Percentiles rank a stretch among this genome's conserved stretches.
Conservation (phyloP, 2,329 filamentous ascomycete genomes). For the Tolypocladium cylindrosporum region DNA sequence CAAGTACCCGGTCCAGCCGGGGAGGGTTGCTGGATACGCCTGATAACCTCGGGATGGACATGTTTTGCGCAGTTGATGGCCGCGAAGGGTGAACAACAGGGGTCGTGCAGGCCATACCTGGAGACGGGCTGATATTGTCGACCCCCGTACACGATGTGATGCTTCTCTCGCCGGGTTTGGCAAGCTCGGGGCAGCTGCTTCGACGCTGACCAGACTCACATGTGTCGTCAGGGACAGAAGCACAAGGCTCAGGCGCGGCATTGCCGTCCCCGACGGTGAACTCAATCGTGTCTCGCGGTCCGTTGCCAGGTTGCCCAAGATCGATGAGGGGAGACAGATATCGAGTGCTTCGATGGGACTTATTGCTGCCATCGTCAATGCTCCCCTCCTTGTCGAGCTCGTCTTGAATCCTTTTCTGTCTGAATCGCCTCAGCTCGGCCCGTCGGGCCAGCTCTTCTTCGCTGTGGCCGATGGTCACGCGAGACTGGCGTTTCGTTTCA, state of each 20-base stretch:
- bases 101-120: neutral
- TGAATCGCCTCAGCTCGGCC: constrained; percentile 44
- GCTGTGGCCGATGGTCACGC: constrained; percentile 32
- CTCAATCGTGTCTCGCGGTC: constrained; percentile 40
- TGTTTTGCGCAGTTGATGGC: neutral
- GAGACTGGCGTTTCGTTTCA: constrained; percentile 27
- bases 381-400: constrained; percentile 40
- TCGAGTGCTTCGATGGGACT: constrained; percentile 14
- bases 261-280: constrained; percentile 20
- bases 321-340: constrained; percentile 17
- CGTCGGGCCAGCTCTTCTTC: constrained; percentile 44
- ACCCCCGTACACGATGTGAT: neutral
- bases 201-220: neutral
- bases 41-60: neutral
- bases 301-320: constrained; percentile 20
- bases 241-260: neutral
- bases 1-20: constrained; percentile 8
- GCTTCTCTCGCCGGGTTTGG: neutral
- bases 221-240: neutral
- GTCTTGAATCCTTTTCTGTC: constrained; percentile 47
- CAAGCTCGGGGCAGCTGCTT: neutral
- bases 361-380: constrained; percentile 21
- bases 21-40: constrained; percentile 3
- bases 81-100: neutral
- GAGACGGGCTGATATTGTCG: neutral